These are phyloP conservation scores for Trichoderma sp. DNA, from an alignment of 2,329 filamentous ascomycete genomes.

Conservation along the genomic window DNA sequence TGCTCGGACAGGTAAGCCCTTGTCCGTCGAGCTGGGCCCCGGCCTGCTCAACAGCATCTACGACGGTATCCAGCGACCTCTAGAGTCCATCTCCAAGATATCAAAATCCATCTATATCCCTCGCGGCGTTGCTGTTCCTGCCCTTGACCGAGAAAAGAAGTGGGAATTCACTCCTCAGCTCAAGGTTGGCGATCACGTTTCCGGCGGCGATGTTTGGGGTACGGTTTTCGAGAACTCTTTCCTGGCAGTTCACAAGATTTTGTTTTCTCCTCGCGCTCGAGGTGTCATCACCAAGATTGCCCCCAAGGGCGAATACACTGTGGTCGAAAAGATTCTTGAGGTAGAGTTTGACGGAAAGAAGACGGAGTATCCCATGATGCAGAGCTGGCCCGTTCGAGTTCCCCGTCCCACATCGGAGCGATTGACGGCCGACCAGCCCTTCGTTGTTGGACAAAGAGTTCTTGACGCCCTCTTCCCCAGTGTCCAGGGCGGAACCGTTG, in stretches of 20 bases:
- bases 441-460: constrained; percentile 95
- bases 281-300: constrained; percentile 93
- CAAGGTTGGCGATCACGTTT: constrained; percentile 97
- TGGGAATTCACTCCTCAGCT: constrained; percentile 92
- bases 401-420: constrained; percentile 92
- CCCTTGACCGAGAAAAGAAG: constrained; percentile 87
- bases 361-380: constrained; percentile 96
- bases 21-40: constrained; percentile 95
- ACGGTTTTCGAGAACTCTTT: constrained; percentile 95
- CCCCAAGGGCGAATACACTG: constrained; percentile 87
- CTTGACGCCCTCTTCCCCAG: constrained; percentile 94
- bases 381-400: constrained; percentile 96
- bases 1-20: constrained; percentile 84
- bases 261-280: constrained; percentile 85
- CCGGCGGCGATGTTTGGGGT: constrained; percentile 95
- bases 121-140: constrained; percentile 84
- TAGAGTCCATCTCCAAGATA: constrained; percentile 77
- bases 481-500: constrained; percentile 96
- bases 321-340: constrained; percentile 91
- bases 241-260: constrained; percentile 88
- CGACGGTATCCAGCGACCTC: constrained; percentile 96
- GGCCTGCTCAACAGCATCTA: constrained; percentile 99
- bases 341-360: constrained; percentile 97
- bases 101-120: constrained; percentile 96
- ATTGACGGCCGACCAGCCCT: constrained; percentile 83